A percentile compares a stretch with the other conserved stretches of the same genome.
Evolutionary conservation across 768 basidiomycete species (phyloP).

Genomic region (Hortiboletus flavorubellus): DNA sequence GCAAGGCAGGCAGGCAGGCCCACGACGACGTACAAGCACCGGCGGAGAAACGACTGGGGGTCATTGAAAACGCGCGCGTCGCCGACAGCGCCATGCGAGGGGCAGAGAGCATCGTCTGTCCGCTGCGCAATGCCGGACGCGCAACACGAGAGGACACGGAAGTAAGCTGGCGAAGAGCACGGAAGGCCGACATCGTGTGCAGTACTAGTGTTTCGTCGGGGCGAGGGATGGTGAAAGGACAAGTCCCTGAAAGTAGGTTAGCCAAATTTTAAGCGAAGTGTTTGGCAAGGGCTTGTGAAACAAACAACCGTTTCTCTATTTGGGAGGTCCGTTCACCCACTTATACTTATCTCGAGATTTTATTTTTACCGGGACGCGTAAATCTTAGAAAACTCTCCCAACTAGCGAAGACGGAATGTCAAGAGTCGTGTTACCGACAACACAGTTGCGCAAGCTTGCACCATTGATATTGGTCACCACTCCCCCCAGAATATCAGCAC

Average conservation of each 20-base stretch:
- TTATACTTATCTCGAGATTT: too few relatives aligned
- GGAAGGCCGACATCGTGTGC: slow-evolving; percentile 57
- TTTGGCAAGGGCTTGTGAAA: slow-evolving; percentile 33
- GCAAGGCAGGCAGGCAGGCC: too few relatives aligned
- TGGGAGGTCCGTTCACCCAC: slow-evolving; percentile 8
- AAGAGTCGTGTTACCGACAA: neutral
- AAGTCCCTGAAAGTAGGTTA: neutral
- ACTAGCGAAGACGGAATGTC: too few relatives aligned
- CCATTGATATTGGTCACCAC: too few relatives aligned
- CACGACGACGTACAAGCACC: slow-evolving; percentile 39
- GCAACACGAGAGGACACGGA: slow-evolving; percentile 39
- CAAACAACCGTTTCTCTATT: slow-evolving; percentile 26
- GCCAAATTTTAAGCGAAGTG: slow-evolving; percentile 28
- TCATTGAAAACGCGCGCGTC: slow-evolving; percentile 40
- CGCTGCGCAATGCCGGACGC: slow-evolving; percentile 25
- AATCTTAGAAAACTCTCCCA: too few relatives aligned
- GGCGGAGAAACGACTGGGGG: slow-evolving; percentile 37
- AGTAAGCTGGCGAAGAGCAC: slow-evolving; percentile 56
- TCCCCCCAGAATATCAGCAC: neutral
- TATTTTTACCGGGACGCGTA: neutral
- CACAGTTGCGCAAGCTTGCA: too few relatives aligned
- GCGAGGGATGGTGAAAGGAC: neutral
- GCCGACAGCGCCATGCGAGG: slow-evolving; percentile 23
- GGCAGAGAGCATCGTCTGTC: slow-evolving; percentile 17
- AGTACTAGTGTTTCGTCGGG: neutral